Conservation (phyloP, 768 basidiomycete species). For the Hypholoma sublateritium region DNA sequence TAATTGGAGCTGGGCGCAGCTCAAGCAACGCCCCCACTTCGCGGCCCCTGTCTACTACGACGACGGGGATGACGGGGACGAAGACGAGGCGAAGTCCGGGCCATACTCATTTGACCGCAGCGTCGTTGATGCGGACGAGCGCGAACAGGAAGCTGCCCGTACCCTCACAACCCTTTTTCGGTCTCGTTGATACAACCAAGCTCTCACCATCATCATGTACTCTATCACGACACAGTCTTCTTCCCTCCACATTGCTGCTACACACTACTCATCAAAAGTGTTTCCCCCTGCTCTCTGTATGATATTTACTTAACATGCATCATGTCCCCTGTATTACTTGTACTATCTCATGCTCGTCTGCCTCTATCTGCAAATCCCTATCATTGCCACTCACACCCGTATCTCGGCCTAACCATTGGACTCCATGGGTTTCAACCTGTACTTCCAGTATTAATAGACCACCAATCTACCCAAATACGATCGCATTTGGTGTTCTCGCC, state of each 20-base stretch:
- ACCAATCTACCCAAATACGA: slow-evolving; percentile 1
- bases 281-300: background rate
- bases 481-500: background rate
- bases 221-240: background rate
- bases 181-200: slow-evolving; percentile 14
- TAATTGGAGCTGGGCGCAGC: slow-evolving; percentile 45
- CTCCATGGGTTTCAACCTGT: slow-evolving; percentile 1
- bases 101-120: slow-evolving; percentile 7
- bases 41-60: slow-evolving; percentile 10
- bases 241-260: slow-evolving; percentile 1
- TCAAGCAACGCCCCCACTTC: slow-evolving; percentile 33
- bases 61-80: slow-evolving; percentile 12
- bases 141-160: slow-evolving; percentile 20
- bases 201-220: slow-evolving; percentile 1
- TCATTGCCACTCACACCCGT: background rate
- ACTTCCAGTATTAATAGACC: slow-evolving; percentile 5
- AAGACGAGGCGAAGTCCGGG: slow-evolving; percentile 4
- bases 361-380: background rate
- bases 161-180: slow-evolving; percentile 22
- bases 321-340: background rate
- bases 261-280: slow-evolving; percentile 1
- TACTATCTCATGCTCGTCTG: background rate
- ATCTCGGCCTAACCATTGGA: background rate
- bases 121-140: slow-evolving; percentile 13
- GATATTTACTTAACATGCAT: background rate